Conservation (phyloP, 306 rosid genomes). For the Phaseolus lunatus region DNA sequence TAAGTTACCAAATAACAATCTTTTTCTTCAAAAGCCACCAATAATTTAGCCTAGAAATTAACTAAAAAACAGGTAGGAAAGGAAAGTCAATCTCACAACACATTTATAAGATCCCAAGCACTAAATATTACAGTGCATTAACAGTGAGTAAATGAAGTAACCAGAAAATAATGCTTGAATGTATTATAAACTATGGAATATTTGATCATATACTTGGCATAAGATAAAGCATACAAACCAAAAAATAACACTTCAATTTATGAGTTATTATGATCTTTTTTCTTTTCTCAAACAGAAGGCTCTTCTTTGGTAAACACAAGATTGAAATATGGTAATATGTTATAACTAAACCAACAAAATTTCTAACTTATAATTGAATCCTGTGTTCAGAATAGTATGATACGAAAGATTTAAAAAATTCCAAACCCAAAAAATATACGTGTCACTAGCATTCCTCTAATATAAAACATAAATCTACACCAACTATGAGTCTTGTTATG, state of each 20-base stretch:
- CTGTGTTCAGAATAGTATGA: background rate
- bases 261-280: background rate
- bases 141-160: background rate
- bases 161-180: background rate
- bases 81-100: constrained; percentile 6
- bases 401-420: background rate
- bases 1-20: constrained; percentile 56
- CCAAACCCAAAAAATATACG: background rate
- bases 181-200: background rate
- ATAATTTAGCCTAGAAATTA: constrained; percentile 39
- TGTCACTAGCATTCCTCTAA: background rate
- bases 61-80: background rate
- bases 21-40: constrained; percentile 66
- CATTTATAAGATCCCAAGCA: background rate
- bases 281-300: background rate
- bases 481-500: background rate
- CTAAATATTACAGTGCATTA: background rate
- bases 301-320: background rate
- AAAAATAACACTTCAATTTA: background rate
- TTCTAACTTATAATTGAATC: background rate
- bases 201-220: background rate
- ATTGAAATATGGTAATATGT: background rate
- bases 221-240: background rate
- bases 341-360: background rate
- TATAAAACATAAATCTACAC: background rate